Conservation (phyloP, 495 filamentous ascomycete species). For the Lophiostoma macrostomum region DNA sequence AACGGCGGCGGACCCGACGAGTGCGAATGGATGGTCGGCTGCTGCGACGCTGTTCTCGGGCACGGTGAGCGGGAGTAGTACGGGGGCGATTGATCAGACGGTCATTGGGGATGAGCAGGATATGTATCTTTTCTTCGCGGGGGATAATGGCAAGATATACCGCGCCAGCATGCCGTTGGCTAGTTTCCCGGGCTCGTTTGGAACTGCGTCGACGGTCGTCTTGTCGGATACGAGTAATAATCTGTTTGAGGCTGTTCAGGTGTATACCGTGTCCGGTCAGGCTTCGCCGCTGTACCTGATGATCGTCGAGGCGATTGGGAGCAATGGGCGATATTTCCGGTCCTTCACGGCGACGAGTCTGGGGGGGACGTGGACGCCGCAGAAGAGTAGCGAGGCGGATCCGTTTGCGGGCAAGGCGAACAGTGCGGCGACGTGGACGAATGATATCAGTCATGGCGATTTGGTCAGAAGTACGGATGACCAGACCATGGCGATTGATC, state of each 20-base stretch:
- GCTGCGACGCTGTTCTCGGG: conserved; percentile 26
- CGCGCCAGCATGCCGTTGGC: conserved; percentile 29
- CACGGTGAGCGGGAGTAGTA: conserved; percentile 22
- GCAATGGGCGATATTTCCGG: conserved; percentile 34
- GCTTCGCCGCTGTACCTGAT: conserved; percentile 31
- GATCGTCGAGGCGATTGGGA: conserved; percentile 34
- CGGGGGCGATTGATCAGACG: conserved; percentile 35
- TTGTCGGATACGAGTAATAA: conserved; percentile 28
- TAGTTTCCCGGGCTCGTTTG: conserved; percentile 45
- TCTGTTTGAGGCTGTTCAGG: conserved; percentile 35
- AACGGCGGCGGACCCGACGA: conserved; percentile 32
- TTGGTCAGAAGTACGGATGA: conserved; percentile 23
- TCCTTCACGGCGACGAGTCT: conserved; percentile 31
- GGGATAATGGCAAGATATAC: conserved; percentile 35
- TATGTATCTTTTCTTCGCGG: conserved; percentile 35
- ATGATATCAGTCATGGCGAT: conserved; percentile 37
- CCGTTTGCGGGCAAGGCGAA: conserved; percentile 34
- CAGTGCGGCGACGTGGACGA: conserved; percentile 30
- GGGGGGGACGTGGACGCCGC: conserved; percentile 28
- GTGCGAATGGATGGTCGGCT: conserved; percentile 31
- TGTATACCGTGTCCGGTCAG: conserved; percentile 28
- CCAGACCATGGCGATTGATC: conserved; percentile 33
- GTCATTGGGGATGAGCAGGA: conserved; percentile 32
- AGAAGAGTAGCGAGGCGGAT: conserved; percentile 29
- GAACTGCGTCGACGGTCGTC: conserved; percentile 23